Evolutionary conservation across 495 filamentous ascomycete species (phyloP), one percentile per base, ranked within the genome.

Genomic region (Pyrenopolyporus hunteri): DNA sequence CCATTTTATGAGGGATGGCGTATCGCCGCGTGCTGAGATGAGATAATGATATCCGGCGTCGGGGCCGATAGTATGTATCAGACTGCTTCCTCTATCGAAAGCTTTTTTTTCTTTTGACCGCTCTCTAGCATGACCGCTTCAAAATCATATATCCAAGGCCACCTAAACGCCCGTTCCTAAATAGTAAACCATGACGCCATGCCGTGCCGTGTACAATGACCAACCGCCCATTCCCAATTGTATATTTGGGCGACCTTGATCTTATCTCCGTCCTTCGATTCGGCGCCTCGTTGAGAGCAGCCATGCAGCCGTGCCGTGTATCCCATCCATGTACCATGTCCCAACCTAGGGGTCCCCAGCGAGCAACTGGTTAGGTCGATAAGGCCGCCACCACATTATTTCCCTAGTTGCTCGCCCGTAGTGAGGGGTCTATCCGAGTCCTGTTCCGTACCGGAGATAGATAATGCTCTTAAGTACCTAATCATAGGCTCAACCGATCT

Each of bases 401-500:
- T n/a, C n/a, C n/a, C n/a, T n/a, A n/a, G n/a, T n/a, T n/a, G n/a
- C n/a, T n/a, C n/a, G n/a, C n/a, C n/a, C n/a, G n/a, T n/a, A n/a
- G n/a, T n/a, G n/a, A n/a, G n/a, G n/a, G n/a, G n/a, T n/a, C n/a
- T n/a, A n/a, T n/a, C 20, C 19, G 11, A 28, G 8, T 23, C 9
- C 13, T 19, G 9, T 11, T 2, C 6, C 9, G 3, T 33, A 14
- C 23, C 28, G 6, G 10, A 4, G 4, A 19, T 35, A 45, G 16
- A 19, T 17, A 5, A 11, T 29, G 13, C 1, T 33, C 48, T 32
- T 19, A 36, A 56, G 29, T 11, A n/a, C 8, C 1, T 3, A 2
- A 48, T 83, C 66, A 86, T 57, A 86, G 67, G 65, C 82, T 85
- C 65, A 86, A 45, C 48, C 81, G 69, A 73, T 86, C 83, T 54